Conservation (phyloP, 2,329 filamentous ascomycete species). For the Mollisiaceae sp. region DNA sequence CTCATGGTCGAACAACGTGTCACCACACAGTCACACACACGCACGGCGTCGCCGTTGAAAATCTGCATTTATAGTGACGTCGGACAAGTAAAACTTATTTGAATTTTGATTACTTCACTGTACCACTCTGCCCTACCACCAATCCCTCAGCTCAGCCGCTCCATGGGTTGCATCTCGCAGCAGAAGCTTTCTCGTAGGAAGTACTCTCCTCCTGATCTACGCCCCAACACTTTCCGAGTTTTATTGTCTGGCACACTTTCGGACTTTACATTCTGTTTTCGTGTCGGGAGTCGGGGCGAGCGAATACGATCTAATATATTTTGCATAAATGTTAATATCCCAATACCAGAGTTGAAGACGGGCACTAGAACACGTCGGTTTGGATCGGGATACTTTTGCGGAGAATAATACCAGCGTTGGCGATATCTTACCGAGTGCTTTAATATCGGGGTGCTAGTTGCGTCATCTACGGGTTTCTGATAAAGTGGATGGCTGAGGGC, state of each 20-base stretch:
- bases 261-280: not conserved
- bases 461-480: not conserved
- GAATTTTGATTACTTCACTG: too few species aligned
- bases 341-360: not conserved
- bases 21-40: not conserved
- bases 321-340: not conserved
- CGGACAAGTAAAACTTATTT: not conserved
- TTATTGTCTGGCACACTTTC: not conserved
- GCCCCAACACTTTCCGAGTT: not conserved
- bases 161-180: not conserved
- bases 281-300: not conserved
- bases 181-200: not conserved
- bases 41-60: not conserved
- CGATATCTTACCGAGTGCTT: not conserved
- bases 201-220: not conserved
- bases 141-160: not conserved
- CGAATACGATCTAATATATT: not conserved
- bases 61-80: not conserved
- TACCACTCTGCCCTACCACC: not conserved
- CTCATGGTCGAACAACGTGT: not conserved
- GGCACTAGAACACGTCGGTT: not conserved
- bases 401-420: conserved; percentile 1
- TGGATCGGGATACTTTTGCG: not conserved
- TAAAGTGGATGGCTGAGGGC: not conserved
- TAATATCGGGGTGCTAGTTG: not conserved